A percentile compares a stretch with the other conserved stretches of the same genome.
Conservation (phyloP, 371 early-diverging fungal species). For the Mortierella sp. region DNA sequence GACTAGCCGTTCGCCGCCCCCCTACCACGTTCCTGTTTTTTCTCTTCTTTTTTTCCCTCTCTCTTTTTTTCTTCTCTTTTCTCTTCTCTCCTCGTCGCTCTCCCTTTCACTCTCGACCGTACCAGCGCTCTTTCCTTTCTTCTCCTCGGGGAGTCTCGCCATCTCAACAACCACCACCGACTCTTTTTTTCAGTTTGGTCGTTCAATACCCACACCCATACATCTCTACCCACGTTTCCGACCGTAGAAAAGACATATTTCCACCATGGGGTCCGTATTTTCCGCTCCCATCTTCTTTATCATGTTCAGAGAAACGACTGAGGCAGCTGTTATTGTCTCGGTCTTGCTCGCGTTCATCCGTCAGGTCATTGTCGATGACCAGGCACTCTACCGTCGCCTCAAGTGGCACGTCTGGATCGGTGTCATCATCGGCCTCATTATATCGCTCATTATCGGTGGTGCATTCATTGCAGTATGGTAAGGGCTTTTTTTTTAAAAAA, state of each 20-base stretch:
- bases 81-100: constrained; percentile 10
- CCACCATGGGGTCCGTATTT: constrained; percentile 59
- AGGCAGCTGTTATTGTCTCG: constrained; percentile 86
- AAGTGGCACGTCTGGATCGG: constrained; percentile 70
- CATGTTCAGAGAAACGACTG: constrained; percentile 85
- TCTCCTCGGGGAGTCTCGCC: not conserved
- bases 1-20: constrained; percentile 5
- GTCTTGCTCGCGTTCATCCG: constrained; percentile 80
- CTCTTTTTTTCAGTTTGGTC: not conserved
- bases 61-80: constrained; percentile 1
- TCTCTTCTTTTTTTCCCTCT: constrained; percentile 4
- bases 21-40: constrained; percentile 6
- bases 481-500: no score
- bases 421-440: constrained; percentile 62
- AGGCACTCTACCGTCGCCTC: constrained; percentile 45
- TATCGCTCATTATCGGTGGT: constrained; percentile 76
- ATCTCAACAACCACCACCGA: not conserved
- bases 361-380: constrained; percentile 55
- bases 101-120: not conserved
- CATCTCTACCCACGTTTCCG: not conserved
- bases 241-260: not conserved
- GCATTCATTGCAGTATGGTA: constrained; percentile 82
- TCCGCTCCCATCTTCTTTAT: constrained; percentile 87
- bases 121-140: no score
- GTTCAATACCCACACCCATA: not conserved